A percentile compares a stretch with the other conserved stretches of the same genome.
phyloP scores from a whole-genome alignment of 2,329 filamentous ascomycete genomes.

The Remersonia thermophila region DNA sequence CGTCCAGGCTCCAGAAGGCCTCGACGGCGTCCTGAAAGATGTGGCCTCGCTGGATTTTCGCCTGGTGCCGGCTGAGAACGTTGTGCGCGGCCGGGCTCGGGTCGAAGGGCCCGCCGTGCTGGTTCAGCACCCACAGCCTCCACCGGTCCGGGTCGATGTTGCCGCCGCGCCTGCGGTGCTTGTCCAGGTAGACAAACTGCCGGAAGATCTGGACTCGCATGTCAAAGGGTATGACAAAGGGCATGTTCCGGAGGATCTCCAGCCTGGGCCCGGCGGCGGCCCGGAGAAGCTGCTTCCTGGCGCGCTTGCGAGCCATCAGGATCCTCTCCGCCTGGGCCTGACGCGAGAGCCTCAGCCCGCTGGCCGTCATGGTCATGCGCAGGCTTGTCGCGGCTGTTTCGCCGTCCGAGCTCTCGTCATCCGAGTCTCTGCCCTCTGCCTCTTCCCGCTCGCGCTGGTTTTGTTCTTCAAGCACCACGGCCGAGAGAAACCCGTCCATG shows the following conservation, averaged over 20 bases:
- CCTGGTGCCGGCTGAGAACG: slow-evolving; percentile 52
- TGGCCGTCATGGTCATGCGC: slow-evolving; percentile 24
- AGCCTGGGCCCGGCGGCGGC: slow-evolving; percentile 74
- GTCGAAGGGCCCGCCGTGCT: slow-evolving; percentile 19
- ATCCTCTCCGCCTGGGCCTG: slow-evolving; percentile 52
- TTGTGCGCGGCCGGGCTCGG: slow-evolving; percentile 20
- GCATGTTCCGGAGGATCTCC: slow-evolving; percentile 89
- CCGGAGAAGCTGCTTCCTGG: slow-evolving; percentile 56
- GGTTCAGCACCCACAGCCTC: slow-evolving; percentile 48
- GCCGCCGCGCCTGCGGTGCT: slow-evolving; percentile 56
- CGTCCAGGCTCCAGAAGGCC: slow-evolving; percentile 69
- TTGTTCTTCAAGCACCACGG: slow-evolving; percentile 81
- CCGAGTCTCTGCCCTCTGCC: slow-evolving; percentile 43
- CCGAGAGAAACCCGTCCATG: slow-evolving; percentile 75
- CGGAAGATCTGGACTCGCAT: slow-evolving; percentile 87
- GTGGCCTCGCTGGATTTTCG: slow-evolving; percentile 63
- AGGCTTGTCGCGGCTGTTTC: too few species aligned
- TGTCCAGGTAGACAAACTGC: slow-evolving; percentile 80
- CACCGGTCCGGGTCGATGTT: slow-evolving; percentile 61
- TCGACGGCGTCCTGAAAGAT: slow-evolving; percentile 79
- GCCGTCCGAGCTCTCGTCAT: too few species aligned
- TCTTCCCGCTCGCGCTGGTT: slow-evolving; percentile 56
- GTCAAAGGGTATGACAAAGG: slow-evolving; percentile 89
- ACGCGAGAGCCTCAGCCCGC: slow-evolving; percentile 48
- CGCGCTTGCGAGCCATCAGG: slow-evolving; percentile 51